These are phyloP conservation scores for Emericellopsis atlantica DNA, from an alignment of 2,329 filamentous ascomycete species.

Conservation along the genomic window DNA sequence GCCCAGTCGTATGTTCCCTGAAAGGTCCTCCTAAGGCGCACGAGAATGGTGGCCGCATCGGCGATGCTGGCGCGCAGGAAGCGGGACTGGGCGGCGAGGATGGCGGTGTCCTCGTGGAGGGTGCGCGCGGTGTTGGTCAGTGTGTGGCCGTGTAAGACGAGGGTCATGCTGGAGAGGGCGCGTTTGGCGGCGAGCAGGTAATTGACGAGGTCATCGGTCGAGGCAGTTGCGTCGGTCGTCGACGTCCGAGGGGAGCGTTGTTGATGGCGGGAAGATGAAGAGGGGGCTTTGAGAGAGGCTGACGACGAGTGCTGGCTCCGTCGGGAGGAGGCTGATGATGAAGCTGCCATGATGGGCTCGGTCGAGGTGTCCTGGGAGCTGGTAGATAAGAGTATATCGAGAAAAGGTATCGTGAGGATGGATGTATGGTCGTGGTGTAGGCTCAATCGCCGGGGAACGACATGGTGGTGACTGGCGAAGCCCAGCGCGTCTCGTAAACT, in stretches of 20 bases:
- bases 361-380: neutral
- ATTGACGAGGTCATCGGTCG: constrained; percentile 66
- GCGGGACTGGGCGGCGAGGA: constrained; percentile 56
- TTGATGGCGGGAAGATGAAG: constrained; percentile 1
- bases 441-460: too few species aligned
- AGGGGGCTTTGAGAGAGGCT: constrained; percentile 17
- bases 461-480: too few species aligned
- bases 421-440: too few species aligned
- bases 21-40: constrained; percentile 36
- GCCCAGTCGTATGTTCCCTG: constrained; percentile 43
- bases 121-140: constrained; percentile 65
- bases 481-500: too few species aligned
- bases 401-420: too few species aligned
- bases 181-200: constrained; percentile 81
- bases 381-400: too few species aligned
- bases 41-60: constrained; percentile 40
- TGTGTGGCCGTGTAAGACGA: constrained; percentile 77
- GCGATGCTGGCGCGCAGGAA: constrained; percentile 53
- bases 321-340: constrained; percentile 19
- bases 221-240: constrained; percentile 10
- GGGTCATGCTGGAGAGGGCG: constrained; percentile 70
- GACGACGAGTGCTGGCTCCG: constrained; percentile 22
- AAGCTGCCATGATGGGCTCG: constrained; percentile 19
- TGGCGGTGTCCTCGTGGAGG: constrained; percentile 66
- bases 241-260: constrained; percentile 4